These are phyloP conservation scores for Vairimorpha ceranae DNA, from an alignment of 371 early-diverging fungal species.

Conservation along the genomic window DNA sequence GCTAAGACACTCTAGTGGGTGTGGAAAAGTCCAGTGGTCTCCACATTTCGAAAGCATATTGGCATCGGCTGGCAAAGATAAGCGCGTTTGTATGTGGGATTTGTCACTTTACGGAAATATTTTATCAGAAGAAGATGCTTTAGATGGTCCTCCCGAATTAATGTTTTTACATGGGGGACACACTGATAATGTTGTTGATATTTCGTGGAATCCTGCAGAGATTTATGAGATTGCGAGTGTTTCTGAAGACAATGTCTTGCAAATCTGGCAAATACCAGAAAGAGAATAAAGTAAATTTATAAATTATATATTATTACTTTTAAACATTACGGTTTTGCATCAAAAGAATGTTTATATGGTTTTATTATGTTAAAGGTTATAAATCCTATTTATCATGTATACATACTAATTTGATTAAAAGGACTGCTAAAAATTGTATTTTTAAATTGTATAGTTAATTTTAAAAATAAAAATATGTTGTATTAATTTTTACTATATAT, in stretches of 20 bases:
- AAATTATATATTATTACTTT: too few species aligned
- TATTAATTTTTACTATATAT: too few species aligned
- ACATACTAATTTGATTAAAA: too few species aligned
- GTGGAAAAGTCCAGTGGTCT: slow-evolving; percentile 84
- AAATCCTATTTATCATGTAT: too few species aligned
- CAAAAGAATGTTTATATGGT: too few species aligned
- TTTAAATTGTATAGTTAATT: too few species aligned
- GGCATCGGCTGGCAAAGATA: slow-evolving; percentile 79
- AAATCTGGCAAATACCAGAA: slow-evolving; percentile 73
- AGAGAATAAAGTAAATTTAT: slow-evolving; percentile 31
- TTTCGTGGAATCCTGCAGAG: slow-evolving; percentile 86
- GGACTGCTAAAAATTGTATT: too few species aligned
- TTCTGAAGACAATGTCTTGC: slow-evolving; percentile 86
- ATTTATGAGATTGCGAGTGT: slow-evolving; percentile 84
- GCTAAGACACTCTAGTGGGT: slow-evolving; percentile 78
- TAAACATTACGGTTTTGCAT: too few species aligned
- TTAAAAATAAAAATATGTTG: too few species aligned
- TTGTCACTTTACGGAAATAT: slow-evolving; percentile 79
- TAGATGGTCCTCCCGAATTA: slow-evolving; percentile 92
- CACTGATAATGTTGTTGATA: slow-evolving; percentile 83
- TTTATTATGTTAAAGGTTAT: too few species aligned
- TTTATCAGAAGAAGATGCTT: slow-evolving; percentile 77
- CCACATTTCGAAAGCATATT: slow-evolving; percentile 79
- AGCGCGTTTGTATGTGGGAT: slow-evolving; percentile 89
- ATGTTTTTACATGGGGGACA: slow-evolving; percentile 96